Evolutionary conservation across 257 asterid species (phyloP).

Genomic region (Primulina tabacum): DNA sequence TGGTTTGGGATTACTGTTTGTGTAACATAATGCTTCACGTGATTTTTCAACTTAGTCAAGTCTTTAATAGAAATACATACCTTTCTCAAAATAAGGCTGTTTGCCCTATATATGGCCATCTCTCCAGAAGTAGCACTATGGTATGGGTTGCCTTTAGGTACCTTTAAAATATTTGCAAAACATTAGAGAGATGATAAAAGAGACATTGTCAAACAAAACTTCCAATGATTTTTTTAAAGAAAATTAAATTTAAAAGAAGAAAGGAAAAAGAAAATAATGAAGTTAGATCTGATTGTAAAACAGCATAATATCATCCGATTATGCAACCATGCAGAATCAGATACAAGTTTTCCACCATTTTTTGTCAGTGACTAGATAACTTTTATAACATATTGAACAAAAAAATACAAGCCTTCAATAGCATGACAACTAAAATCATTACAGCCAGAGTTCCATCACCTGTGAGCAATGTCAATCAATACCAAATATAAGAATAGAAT

Average conservation of each 20-base stretch:
- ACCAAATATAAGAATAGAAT: too few relatives aligned
- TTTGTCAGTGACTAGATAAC: too few relatives aligned
- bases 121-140: constrained; percentile 99
- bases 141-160: constrained; percentile 94
- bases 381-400: too few relatives aligned
- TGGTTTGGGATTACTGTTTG: background rate
- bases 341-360: too few relatives aligned
- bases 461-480: too few relatives aligned
- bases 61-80: constrained; percentile 34
- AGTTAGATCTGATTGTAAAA: too few relatives aligned
- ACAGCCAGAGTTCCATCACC: too few relatives aligned
- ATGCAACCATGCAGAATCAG: too few relatives aligned
- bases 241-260: background rate
- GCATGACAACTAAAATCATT: too few relatives aligned
- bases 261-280: background rate
- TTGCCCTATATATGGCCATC: constrained; percentile 86
- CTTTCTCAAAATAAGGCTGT: constrained; percentile 84
- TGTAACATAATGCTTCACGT: background rate
- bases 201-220: background rate
- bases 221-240: background rate
- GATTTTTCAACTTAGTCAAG: constrained; percentile 20
- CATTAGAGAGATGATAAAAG: background rate
- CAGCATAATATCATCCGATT: too few relatives aligned
- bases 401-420: too few relatives aligned
- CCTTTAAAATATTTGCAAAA: constrained; percentile 35